Conservation (phyloP, 352 stramenopile species). For the Phytophthora rubi region DNA sequence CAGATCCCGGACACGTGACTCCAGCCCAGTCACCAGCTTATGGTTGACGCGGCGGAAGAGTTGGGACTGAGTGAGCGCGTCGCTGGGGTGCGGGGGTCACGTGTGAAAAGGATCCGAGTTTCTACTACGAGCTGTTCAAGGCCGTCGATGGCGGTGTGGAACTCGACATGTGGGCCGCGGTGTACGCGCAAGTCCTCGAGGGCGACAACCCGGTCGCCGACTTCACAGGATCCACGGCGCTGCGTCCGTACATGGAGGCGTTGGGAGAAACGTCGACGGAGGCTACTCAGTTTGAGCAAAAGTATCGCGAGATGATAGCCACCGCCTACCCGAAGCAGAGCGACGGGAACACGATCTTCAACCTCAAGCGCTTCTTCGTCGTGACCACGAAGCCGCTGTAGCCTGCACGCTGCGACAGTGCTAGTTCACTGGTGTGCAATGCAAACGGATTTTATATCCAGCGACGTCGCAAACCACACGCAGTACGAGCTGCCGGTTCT, state of each 20-base stretch:
- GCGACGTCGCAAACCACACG: not conserved
- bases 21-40: slow-evolving; percentile 64
- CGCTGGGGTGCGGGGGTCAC: slow-evolving; percentile 61
- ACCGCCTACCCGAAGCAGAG: slow-evolving; percentile 58
- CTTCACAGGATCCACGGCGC: slow-evolving; percentile 66
- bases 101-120: slow-evolving; percentile 59
- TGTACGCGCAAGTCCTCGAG: slow-evolving; percentile 65
- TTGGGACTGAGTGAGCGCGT: slow-evolving; percentile 46
- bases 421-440: not conserved
- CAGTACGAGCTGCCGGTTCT: slow-evolving; percentile 11
- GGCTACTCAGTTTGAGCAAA: slow-evolving; percentile 46
- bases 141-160: slow-evolving; percentile 8
- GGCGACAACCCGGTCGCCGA: slow-evolving; percentile 71
- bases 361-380: slow-evolving; percentile 74
- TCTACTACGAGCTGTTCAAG: slow-evolving; percentile 76
- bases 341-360: slow-evolving; percentile 64
- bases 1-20: slow-evolving; percentile 71
- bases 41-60: slow-evolving; percentile 52
- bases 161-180: slow-evolving; percentile 67
- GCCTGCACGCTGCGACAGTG: not conserved
- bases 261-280: slow-evolving; percentile 38
- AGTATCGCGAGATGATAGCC: slow-evolving; percentile 64
- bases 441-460: no score
- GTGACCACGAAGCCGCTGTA: slow-evolving; percentile 44
- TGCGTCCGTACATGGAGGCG: slow-evolving; percentile 64